Percentiles rank a stretch among this genome's conserved stretches.
phyloP scores from a whole-genome alignment of 768 basidiomycete species.

The Vararia minispora region DNA sequence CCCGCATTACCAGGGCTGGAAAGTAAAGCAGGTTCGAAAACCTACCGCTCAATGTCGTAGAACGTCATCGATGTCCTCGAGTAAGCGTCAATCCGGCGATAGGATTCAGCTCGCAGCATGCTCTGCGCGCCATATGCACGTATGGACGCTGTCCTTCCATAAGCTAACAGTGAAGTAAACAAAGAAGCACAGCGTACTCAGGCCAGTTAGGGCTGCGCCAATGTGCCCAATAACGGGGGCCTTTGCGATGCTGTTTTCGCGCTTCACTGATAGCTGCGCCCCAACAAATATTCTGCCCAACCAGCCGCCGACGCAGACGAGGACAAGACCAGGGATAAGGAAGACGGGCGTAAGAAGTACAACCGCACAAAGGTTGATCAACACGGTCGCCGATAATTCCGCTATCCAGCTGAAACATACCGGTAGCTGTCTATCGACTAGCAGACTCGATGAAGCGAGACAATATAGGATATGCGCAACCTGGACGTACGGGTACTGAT shows the following conservation, averaged over 20 bases:
- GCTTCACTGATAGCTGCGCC: conserved; percentile 44
- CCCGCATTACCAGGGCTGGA: too few species aligned
- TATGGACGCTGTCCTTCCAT: conserved; percentile 29
- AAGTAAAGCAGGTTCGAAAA: too few species aligned
- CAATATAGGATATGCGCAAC: too few species aligned
- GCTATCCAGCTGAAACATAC: conserved; percentile 19
- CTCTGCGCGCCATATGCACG: conserved; percentile 45
- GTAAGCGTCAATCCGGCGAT: conserved; percentile 36
- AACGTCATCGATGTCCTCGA: conserved; percentile 28
- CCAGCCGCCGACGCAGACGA: conserved; percentile 28
- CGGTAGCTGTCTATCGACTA: conserved; percentile 29
- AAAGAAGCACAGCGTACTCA: conserved; percentile 21
- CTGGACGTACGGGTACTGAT: too few species aligned
- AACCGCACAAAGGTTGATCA: conserved; percentile 27
- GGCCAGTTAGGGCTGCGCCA: conserved; percentile 39
- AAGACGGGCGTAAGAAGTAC: conserved; percentile 29
- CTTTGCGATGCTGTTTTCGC: conserved; percentile 40
- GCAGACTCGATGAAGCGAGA: too few species aligned
- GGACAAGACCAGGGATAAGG: conserved; percentile 24
- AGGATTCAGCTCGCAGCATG: conserved; percentile 29
- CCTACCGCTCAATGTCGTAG: conserved; percentile 42
- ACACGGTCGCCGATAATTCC: conserved; percentile 23
- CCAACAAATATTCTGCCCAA: conserved; percentile 41
- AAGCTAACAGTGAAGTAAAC: background rate
- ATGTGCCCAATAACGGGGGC: conserved; percentile 41